Evolutionary conservation across 192 early-diverging fungal species (phyloP), one percentile per base, ranked within the genome.

Genomic region (Coemansia sp.): DNA sequence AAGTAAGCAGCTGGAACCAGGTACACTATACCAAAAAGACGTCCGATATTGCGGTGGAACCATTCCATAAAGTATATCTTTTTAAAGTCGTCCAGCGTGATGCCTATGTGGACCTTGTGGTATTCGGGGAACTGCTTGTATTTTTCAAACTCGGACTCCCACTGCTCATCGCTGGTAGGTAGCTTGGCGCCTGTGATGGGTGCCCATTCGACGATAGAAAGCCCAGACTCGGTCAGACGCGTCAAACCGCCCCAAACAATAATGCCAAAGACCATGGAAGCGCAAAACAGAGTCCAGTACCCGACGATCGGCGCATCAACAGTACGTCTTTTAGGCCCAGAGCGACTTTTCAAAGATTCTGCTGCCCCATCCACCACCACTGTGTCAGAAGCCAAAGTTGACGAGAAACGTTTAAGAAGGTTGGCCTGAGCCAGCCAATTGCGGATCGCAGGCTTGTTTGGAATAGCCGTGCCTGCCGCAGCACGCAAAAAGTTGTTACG

Each of bases 101-200:
- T 95, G 43, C 93, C 84, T 61, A 91, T 91, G 79, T 99, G 95
- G 66, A 96, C 82, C 90, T 93, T 85, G 79, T 95, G 95, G 81
- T 96, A 99, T 84, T 99, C 97, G 33, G 97, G 97, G 66, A 92
- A 97, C 85, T 93, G 91, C 76, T 99, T 97, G 88, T 99, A 99
- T 84, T 98, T 99, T 78, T 91, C 90, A 88, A 97, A 97, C 86
- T 99, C 97, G 52, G 86, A 88, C 60, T 90, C 84, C 97, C 97
- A 99, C 62, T 95, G 93, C 28, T 83, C 77, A 57, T 95, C 86
- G 41, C 89, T 91, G 37, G 89, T 76, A 5, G 97, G 97, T 59
- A 93, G 94, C 74, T 90, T 91, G 86, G 96, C 94, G 8, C 97
- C 97, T 37, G 89, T 90, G 71, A 99, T 96, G 56, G 95, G 76